Evolutionary conservation across 352 stramenopile genomes (phyloP).

Genomic region (Phytophthora syringae): DNA sequence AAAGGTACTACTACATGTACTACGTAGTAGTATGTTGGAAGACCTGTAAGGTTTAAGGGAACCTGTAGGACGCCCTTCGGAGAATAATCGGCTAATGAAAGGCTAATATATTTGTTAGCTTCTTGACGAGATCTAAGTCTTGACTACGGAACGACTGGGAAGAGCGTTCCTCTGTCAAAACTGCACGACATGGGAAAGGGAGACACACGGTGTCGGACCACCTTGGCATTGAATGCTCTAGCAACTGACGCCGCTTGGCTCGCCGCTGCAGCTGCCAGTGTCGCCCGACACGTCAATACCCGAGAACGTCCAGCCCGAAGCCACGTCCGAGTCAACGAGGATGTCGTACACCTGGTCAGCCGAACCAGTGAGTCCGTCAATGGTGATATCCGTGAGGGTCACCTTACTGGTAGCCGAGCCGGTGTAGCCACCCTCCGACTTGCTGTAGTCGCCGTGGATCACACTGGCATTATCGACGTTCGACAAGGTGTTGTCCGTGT

Average conservation of each 20-base stretch:
- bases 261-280: conserved; percentile 25
- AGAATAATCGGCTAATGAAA: too few species aligned
- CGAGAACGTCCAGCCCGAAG: conserved; percentile 29
- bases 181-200: not conserved
- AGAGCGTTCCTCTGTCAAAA: not conserved
- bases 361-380: conserved; percentile 27
- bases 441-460: conserved; percentile 42
- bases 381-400: conserved; percentile 28
- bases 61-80: too few species aligned
- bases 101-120: too few species aligned
- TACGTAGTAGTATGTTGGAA: too few species aligned
- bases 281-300: conserved; percentile 21
- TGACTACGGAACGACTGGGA: not conserved
- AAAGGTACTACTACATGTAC: too few species aligned
- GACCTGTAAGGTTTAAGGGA: too few species aligned
- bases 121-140: too few species aligned
- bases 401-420: conserved; percentile 24
- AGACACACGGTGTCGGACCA: not conserved
- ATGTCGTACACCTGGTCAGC: conserved; percentile 33
- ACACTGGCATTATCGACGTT: conserved; percentile 36
- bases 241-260: conserved; percentile 27
- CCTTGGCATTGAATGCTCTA: conserved; percentile 1
- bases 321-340: conserved; percentile 16
- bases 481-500: too few species aligned
- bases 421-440: conserved; percentile 31